Evolutionary conservation across 345 rosid genomes (phyloP), one percentile per base, ranked within the genome.

Genomic region (Sisymbrium altissimum): DNA sequence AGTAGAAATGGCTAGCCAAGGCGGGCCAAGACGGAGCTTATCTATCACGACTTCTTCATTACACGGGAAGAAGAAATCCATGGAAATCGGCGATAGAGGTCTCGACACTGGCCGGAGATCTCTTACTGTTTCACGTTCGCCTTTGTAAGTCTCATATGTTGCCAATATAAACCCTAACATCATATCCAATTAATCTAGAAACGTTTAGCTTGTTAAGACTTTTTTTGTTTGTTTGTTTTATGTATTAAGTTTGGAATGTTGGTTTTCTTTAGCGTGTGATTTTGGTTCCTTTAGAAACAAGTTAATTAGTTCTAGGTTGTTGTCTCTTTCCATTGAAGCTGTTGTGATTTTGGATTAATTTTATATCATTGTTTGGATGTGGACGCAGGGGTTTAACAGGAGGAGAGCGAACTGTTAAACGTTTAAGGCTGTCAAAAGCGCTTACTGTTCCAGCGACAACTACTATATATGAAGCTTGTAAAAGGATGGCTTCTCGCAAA

Each of bases 401-500:
- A 65, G 66, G 68, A 2, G 98, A 96, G 81, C 85, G 97, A 40
- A 96, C 99, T 12, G 99, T 96, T 41, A 92, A 85, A 59, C 80
- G 95, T n/a, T 75, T 96, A 79, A 86, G 97, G 50, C 70, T 96
- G 57, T 96, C 97, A 10, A 96, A 85, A 84, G 99, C 98, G 19
- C 86, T 96, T 68, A 96, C 98, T 0, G 84, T 89, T 1, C 99
- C 99, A 23, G 98, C 94, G 35, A 90, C 67, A 9, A 96, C 97
- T 23, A 89, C 78, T 63, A 75, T 92, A 45, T 80, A 81, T 45
- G 98, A 92, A 68, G 99, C 99, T 77, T 92, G 99, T 75, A 88
- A 89, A 54, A 80, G 96, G 40, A 96, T 96, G 99, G 92, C 92
- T 80, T 85, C 99, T 68, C 95, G 98, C 23, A 79, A 90, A 75